Percentiles rank a stretch among this genome's conserved stretches.
phyloP scores from a whole-genome alignment of 331 rosid genomes.

The Acacia pycnantha region DNA sequence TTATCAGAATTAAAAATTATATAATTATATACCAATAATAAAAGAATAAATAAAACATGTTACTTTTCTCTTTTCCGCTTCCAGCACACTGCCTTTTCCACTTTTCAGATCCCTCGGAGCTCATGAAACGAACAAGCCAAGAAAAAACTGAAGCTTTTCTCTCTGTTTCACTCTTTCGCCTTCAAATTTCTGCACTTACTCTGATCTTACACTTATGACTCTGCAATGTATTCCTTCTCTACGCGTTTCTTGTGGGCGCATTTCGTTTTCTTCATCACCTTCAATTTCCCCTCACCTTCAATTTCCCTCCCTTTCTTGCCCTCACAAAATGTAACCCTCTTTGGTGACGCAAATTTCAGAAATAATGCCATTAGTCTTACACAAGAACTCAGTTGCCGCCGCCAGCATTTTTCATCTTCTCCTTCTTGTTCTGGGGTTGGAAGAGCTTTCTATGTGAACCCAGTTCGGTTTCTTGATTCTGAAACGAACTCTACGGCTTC shows the following conservation, averaged over 20 bases:
- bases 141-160: background rate
- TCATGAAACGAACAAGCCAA: background rate
- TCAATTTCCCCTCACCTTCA: constrained; percentile 31
- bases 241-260: constrained; percentile 18
- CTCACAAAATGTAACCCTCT: constrained; percentile 63
- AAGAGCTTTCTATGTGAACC: constrained; percentile 63
- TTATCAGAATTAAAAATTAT: no score
- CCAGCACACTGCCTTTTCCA: background rate
- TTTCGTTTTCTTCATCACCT: constrained; percentile 22
- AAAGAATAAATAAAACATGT: background rate
- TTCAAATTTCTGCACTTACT: background rate
- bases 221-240: constrained; percentile 25
- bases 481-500: constrained; percentile 55
- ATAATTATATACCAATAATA: no score
- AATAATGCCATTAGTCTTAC: constrained; percentile 63
- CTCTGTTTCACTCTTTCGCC: background rate
- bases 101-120: background rate
- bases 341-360: constrained; percentile 64
- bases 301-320: constrained; percentile 36
- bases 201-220: background rate
- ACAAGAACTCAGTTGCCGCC: constrained; percentile 45
- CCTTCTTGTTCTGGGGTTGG: constrained; percentile 47
- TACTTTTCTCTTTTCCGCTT: background rate
- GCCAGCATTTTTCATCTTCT: background rate
- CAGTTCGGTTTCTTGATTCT: constrained; percentile 71